Conservation (phyloP, 495 filamentous ascomycete genomes). For the Massariosphaeria phaeospora region DNA sequence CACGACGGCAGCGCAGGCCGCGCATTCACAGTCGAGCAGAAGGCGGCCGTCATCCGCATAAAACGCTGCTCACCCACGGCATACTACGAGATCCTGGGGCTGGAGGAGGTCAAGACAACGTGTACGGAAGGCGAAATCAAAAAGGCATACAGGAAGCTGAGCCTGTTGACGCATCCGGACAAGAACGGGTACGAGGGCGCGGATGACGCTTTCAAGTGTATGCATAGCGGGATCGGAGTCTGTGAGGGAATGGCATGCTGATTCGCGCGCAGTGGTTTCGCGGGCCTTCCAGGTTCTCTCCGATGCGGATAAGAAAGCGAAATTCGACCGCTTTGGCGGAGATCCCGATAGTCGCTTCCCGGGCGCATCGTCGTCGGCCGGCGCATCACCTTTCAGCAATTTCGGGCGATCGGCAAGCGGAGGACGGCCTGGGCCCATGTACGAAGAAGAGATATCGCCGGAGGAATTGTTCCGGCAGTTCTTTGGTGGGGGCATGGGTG, state of each 20-base stretch:
- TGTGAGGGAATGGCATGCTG: not conserved
- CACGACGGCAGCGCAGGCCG: constrained; percentile 91
- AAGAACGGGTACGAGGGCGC: constrained; percentile 97
- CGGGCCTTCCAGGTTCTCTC: constrained; percentile 90
- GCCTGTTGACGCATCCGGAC: constrained; percentile 87
- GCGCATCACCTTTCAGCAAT: constrained; percentile 64
- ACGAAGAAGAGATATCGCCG: constrained; percentile 88
- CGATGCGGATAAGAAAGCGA: constrained; percentile 84
- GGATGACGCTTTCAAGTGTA: constrained; percentile 93
- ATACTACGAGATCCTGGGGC: constrained; percentile 83
- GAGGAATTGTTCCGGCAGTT: constrained; percentile 96
- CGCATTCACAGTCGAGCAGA: constrained; percentile 84
- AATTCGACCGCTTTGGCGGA: constrained; percentile 80
- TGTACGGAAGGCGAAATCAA: constrained; percentile 80
- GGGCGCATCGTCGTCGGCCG: constrained; percentile 42
- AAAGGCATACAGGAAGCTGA: constrained; percentile 88
- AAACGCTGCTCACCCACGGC: constrained; percentile 75
- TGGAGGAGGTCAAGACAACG: constrained; percentile 55
- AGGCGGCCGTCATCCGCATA: constrained; percentile 81
- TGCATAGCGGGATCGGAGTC: constrained; percentile 35
- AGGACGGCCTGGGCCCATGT: constrained; percentile 51
- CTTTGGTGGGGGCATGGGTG: constrained; percentile 68
- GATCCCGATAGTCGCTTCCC: constrained; percentile 86
- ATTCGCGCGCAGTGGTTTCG: constrained; percentile 64
- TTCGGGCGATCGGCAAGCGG: constrained; percentile 52